Base-by-base conservation (phyloP, 164 flowering plant species). In the Annona squamosa region DNA sequence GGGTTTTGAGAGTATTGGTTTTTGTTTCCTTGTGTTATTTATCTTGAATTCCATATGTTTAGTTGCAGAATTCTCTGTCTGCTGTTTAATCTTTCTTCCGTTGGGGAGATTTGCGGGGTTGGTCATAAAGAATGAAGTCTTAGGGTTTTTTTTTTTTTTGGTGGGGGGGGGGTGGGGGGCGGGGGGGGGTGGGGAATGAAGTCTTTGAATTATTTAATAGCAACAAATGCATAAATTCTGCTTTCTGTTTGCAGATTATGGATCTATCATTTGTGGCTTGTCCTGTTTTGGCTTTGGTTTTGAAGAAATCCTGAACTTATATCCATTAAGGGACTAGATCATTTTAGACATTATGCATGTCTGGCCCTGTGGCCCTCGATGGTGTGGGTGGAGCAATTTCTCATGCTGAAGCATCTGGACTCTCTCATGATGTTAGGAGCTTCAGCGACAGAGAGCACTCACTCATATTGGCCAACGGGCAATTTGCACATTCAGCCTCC, bases 261-360 rank as follows among this genome's bases (percentile, higher is more conserved):
- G 46, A 57, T 71, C 63, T n/a, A 66, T 43, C 43, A 16, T 65
- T 66, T 59, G 59, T 52, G 13, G 12, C n/a, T 17, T 66, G 1
- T 66, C 68, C 47, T 66, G 13, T 66, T 37, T 44, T 66, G 68
- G 42, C n/a, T 71, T 43, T 67, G 63, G 46, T 68, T 65, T 47
- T 62, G 75, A 73, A 73, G 77, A 74, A 81, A 13, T 12, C 74
- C 71, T 77, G 67, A 70, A 68, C 70, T 61, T 75, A 76, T 63
- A 57, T 48, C 59, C 70, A 63, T 47, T 70, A 72, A 79, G 82
- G 73, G 79, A 48, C 69, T 78, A 84, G 74, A 78, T 59, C 65
- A 71, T 79, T 78, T 77, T 69, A 67, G 76, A 71, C 81, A 86
- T 85, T 91, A 80, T 91, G 97, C 98, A 96, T 96, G 99, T 96